phyloP scores from a whole-genome alignment of 345 rosid species.

The Trapa incisa region DNA sequence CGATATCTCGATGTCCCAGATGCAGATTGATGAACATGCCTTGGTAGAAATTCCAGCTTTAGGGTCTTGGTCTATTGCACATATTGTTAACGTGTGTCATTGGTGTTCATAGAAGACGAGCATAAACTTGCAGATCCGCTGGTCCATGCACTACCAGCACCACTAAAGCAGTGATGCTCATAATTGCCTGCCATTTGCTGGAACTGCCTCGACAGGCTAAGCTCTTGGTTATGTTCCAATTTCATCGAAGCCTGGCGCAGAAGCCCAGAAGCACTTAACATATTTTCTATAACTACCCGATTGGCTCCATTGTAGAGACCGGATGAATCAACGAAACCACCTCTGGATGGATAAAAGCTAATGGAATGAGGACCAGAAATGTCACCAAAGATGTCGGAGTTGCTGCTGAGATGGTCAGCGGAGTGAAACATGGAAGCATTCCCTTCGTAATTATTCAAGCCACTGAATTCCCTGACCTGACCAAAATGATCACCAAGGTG shows the following conservation, averaged over 20 bases:
- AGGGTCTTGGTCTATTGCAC: background rate
- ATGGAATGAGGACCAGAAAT: background rate
- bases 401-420: constrained; percentile 17
- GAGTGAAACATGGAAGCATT: constrained; percentile 13
- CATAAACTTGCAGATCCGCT: constrained; percentile 40
- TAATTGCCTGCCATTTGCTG: constrained; percentile 27
- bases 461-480: constrained; percentile 24
- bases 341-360: background rate
- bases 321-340: constrained; percentile 8
- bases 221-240: constrained; percentile 32
- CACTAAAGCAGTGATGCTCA: constrained; percentile 34
- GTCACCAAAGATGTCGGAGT: background rate
- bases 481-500: constrained; percentile 22
- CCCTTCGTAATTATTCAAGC: constrained; percentile 22
- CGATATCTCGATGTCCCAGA: no score
- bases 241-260: constrained; percentile 38
- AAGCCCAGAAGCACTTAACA: constrained; percentile 7
- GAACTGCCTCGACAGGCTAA: constrained; percentile 48
- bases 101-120: constrained; percentile 32
- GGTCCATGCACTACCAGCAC: constrained; percentile 27
- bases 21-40: no score
- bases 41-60: background rate
- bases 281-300: background rate
- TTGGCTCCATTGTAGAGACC: constrained; percentile 9
- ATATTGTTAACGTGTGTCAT: background rate